Percentiles rank a stretch among this genome's conserved stretches.
Evolutionary conservation across 352 stramenopile genomes (phyloP).

Genomic region (Phytophthora quininea): DNA sequence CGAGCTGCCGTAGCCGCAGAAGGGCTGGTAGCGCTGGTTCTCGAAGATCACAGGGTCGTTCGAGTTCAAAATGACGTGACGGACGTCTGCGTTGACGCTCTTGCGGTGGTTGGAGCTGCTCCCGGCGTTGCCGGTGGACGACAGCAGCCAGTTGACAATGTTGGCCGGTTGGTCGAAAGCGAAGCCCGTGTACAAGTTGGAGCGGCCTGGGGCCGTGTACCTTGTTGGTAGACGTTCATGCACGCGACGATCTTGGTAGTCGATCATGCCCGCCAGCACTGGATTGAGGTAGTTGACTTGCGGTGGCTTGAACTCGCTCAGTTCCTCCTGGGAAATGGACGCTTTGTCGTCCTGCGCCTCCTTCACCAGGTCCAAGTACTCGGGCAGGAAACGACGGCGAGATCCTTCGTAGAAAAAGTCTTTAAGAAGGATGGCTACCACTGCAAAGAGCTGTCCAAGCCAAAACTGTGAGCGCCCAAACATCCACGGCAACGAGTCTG

Average conservation of each 20-base stretch:
- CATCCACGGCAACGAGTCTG: slow-evolving; percentile 82
- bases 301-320: slow-evolving; percentile 55
- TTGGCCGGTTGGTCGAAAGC: slow-evolving; percentile 82
- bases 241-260: slow-evolving; percentile 76
- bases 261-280: slow-evolving; percentile 75
- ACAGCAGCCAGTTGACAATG: slow-evolving; percentile 81
- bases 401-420: slow-evolving; percentile 76
- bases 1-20: slow-evolving; percentile 82
- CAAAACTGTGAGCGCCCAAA: slow-evolving; percentile 72
- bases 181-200: slow-evolving; percentile 79
- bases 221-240: slow-evolving; percentile 61
- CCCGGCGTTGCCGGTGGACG: slow-evolving; percentile 41
- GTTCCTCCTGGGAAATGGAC: slow-evolving; percentile 43
- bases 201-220: slow-evolving; percentile 38
- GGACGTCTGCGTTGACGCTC: slow-evolving; percentile 67
- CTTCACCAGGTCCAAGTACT: slow-evolving; percentile 80
- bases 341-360: slow-evolving; percentile 43
- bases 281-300: slow-evolving; percentile 65
- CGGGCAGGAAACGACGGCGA: slow-evolving; percentile 65
- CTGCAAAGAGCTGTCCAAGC: slow-evolving; percentile 75
- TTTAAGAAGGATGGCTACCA: slow-evolving; percentile 69
- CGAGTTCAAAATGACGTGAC: slow-evolving; percentile 68
- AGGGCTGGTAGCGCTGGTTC: slow-evolving; percentile 88
- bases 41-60: slow-evolving; percentile 85
- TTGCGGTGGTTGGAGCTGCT: slow-evolving; percentile 49